Percentiles rank a stretch among this genome's conserved stretches.
Conservation (phyloP, 805 yeast species). For the Starmerella geochares region DNA sequence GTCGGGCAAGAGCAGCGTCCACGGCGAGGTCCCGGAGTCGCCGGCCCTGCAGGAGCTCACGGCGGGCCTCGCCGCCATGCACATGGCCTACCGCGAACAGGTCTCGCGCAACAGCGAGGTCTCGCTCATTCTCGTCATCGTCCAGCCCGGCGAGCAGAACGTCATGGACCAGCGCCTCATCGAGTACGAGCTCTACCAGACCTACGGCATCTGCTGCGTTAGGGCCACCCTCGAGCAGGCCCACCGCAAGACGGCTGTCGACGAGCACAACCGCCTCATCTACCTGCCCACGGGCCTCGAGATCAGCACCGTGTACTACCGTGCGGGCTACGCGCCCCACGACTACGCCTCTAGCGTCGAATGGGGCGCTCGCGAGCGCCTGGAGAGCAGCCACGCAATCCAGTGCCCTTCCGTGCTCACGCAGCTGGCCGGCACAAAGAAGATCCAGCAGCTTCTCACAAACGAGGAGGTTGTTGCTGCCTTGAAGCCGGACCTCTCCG, state of each 20-base stretch:
- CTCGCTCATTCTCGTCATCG: slow-evolving; percentile 51
- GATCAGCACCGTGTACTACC: slow-evolving; percentile 77
- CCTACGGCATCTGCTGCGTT: slow-evolving; percentile 48
- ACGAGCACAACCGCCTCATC: slow-evolving; percentile 35
- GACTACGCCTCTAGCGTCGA: slow-evolving; percentile 59
- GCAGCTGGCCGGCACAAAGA: slow-evolving; percentile 87
- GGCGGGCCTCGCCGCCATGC: slow-evolving; percentile 58
- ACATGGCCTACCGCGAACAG: slow-evolving; percentile 38
- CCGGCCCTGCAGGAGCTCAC: slow-evolving; percentile 55
- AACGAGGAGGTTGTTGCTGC: slow-evolving; percentile 39
- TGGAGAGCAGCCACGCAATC: slow-evolving; percentile 71
- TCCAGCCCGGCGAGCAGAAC: slow-evolving; percentile 78
- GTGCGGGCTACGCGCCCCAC: slow-evolving; percentile 78
- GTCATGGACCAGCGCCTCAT: slow-evolving; percentile 82
- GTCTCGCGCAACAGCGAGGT: slow-evolving; percentile 14
- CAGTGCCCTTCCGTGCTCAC: slow-evolving; percentile 86
- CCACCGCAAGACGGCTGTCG: slow-evolving; percentile 35
- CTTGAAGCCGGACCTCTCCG: slow-evolving; percentile 36
- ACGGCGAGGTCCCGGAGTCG: slow-evolving; percentile 51
- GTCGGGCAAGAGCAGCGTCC: slow-evolving; percentile 31
- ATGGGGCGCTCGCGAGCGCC: slow-evolving; percentile 65
- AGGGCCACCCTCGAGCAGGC: slow-evolving; percentile 62
- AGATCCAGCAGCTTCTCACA: slow-evolving; percentile 82
- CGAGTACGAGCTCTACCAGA: slow-evolving; percentile 55
- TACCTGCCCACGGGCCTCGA: slow-evolving; percentile 52